Base-by-base conservation (phyloP, 768 basidiomycete species). In the Gloeopeniophorella convolvens region DNA sequence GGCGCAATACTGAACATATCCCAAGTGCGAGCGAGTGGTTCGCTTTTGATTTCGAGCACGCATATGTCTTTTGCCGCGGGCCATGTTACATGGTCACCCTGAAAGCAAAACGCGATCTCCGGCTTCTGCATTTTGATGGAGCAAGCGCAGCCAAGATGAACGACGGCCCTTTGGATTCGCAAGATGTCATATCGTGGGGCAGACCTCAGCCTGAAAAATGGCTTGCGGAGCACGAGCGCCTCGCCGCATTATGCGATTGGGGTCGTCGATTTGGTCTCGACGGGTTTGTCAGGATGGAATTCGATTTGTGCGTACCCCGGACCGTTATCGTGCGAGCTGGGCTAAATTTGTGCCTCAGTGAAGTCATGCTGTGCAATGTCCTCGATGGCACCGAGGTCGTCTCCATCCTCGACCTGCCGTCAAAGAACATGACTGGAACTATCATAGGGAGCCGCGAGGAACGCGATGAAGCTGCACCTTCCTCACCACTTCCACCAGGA, bases 181-280 rank as follows among this genome's bases (percentile, higher is more conserved):
- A 72, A 46, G 71, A 71, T 55, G 34, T 72, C 3, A 16, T 72
- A 18, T 27, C 54, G 0, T 69, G 68, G 68, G 65, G 65, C 4
- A 40, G 52, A 26, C 33, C 48, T 18, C 48, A 30, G 4, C 62
- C 61, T 3, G 62, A 61, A 7, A 54, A 53, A 42, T 35, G 3
- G 11, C n/a, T 16, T 1, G 49, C 57, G 1, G 68, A 72, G 9
- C 4, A 10, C 13, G 40, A 58, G 27, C 58, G 69, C 21, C 64
- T 67, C 21, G 4, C 33, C 12, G 52, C 59, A 16, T 28, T 71
- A 2, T 72, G 71, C 42, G 48, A 51, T 11, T 70, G 70, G 70
- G 68, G 64, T 1, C 57, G 57, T 34, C 40, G 48, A 23, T 50
- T 65, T 7, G 64, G 61, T 3, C 28, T 71, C 8, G 70, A 70